A percentile compares a stretch with the other conserved stretches of the same genome.
phyloP scores from a whole-genome alignment of 176 grass and related monocot species.

The Rhynchospora pubera region DNA sequence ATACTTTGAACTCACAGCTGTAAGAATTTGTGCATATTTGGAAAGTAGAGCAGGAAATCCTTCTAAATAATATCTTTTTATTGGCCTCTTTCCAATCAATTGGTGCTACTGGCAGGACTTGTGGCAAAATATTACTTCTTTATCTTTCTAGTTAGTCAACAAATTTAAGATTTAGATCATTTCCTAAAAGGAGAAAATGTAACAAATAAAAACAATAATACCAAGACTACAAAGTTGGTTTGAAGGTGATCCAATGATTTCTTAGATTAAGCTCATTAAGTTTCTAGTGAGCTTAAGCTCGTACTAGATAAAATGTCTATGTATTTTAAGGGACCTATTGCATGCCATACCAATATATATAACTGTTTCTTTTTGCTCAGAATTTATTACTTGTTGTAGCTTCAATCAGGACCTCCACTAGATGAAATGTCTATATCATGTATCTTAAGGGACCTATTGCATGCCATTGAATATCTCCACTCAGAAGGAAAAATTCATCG shows the following conservation, averaged over 20 bases:
- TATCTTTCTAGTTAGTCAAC: too few species aligned
- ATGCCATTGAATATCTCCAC: conserved; percentile 96
- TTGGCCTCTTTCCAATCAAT: neutral
- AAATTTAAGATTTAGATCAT: too few species aligned
- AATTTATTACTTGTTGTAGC: conserved; percentile 39
- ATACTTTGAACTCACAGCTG: neutral
- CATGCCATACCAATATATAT: neutral
- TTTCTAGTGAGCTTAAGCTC: neutral
- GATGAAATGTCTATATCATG: conserved; percentile 97
- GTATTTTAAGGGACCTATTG: too few species aligned
- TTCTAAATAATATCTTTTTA: neutral
- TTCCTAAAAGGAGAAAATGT: too few species aligned
- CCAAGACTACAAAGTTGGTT: too few species aligned
- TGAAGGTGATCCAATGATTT: too few species aligned
- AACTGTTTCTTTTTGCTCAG: neutral
- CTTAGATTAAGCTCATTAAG: too few species aligned
- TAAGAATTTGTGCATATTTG: neutral
- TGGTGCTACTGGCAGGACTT: neutral
- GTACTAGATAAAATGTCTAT: neutral
- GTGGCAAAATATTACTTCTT: neutral
- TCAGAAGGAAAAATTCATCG: conserved; percentile 97
- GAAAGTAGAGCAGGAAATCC: neutral
- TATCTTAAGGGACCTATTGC: conserved; percentile 88
- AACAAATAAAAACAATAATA: too few species aligned
- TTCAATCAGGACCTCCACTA: conserved; percentile 79